These are phyloP conservation scores for Posidonia oceanica DNA, from an alignment of 116 monocot species.

Conservation along the genomic window DNA sequence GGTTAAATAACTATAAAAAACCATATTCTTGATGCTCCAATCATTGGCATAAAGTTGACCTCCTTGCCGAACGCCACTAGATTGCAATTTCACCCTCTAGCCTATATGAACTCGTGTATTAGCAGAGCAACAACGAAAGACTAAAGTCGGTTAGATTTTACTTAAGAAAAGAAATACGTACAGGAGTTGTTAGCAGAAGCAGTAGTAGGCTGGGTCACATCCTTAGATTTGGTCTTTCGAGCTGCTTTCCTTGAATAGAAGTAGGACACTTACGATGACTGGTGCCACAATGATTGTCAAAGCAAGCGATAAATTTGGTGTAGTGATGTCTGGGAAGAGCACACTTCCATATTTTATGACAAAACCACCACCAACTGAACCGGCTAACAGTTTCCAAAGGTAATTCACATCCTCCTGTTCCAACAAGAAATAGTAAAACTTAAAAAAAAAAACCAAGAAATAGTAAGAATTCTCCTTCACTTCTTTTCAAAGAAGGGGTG, in stretches of 20 bases:
- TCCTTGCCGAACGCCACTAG: too few species aligned
- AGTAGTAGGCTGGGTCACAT: background rate
- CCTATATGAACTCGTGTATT: too few species aligned
- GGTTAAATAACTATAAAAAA: too few species aligned
- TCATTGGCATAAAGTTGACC: too few species aligned
- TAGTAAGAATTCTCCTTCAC: too few species aligned
- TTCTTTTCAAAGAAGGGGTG: too few species aligned
- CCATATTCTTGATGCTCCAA: too few species aligned
- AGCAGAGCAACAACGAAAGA: too few species aligned
- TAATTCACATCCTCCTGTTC: conserved; percentile 39
- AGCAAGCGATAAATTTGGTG: conserved; percentile 51
- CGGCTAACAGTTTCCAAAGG: conserved; percentile 48
- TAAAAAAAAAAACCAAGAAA: background rate
- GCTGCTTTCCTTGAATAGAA: conserved; percentile 55
- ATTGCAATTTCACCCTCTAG: too few species aligned
- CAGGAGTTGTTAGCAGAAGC: too few species aligned
- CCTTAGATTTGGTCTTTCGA: background rate
- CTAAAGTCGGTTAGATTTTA: too few species aligned
- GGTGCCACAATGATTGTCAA: conserved; percentile 61
- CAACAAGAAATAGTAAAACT: background rate
- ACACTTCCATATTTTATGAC: conserved; percentile 78
- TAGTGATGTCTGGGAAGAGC: conserved; percentile 63
- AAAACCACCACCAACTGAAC: conserved; percentile 43
- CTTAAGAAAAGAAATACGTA: too few species aligned
- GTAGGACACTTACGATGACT: conserved; percentile 34